phyloP scores from a whole-genome alignment of 805 yeast species.

The Lipomyces orientalis region DNA sequence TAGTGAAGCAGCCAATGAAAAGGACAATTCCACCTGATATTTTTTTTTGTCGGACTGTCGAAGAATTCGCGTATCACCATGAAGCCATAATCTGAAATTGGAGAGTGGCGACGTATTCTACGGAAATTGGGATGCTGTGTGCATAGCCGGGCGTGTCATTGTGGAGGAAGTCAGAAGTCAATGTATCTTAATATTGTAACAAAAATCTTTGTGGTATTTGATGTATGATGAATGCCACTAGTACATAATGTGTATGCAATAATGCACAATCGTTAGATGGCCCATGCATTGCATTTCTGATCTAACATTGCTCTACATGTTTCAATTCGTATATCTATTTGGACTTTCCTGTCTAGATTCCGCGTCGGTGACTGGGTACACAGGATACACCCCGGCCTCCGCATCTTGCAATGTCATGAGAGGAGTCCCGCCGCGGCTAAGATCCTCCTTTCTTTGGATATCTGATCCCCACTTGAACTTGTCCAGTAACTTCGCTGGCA shows the following conservation, averaged over 20 bases:
- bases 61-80: not conserved
- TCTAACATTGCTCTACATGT: not conserved
- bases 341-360: not conserved
- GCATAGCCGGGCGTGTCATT: not conserved
- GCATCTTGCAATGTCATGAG: slow-evolving; percentile 41
- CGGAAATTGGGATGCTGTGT: not conserved
- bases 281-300: not conserved
- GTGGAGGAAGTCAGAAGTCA: not conserved
- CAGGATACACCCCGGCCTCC: not conserved
- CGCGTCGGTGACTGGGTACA: not conserved
- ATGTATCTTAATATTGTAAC: not conserved
- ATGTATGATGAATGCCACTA: not conserved
- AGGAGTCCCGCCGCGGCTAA: slow-evolving; percentile 34
- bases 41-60: not conserved
- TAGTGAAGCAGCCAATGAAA: not conserved
- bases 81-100: too few species aligned
- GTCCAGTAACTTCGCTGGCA: slow-evolving; percentile 13
- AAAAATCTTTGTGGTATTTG: not conserved
- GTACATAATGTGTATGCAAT: not conserved
- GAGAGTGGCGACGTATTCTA: too few species aligned
- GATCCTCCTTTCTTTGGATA: slow-evolving; percentile 15
- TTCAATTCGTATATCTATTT: not conserved
- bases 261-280: not conserved
- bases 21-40: not conserved
- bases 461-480: slow-evolving; percentile 28